Conservation (phyloP, 371 early-diverging fungal species). For the Mucor circinelloides region DNA sequence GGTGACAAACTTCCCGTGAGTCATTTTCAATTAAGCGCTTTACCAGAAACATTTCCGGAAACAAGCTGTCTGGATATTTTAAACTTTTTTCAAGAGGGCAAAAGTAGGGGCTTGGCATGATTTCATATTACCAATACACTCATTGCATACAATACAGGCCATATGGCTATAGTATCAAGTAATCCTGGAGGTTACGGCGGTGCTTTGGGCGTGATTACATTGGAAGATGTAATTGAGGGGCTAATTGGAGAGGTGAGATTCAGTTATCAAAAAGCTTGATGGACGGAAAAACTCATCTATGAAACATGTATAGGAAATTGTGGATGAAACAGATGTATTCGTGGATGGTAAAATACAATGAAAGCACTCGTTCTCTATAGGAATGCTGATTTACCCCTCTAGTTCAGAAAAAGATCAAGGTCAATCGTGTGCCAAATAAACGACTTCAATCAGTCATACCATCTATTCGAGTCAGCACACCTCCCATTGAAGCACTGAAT, state of each 20-base stretch:
- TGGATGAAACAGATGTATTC: constrained; percentile 94
- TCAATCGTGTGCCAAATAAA: background rate
- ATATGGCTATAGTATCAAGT: constrained; percentile 72
- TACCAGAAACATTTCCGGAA: constrained; percentile 73
- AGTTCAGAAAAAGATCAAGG: constrained; percentile 15
- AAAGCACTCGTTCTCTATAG: background rate
- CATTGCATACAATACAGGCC: constrained; percentile 31
- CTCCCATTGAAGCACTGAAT: background rate
- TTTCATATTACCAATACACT: no score
- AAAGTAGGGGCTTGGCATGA: constrained; percentile 60
- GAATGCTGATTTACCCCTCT: no score
- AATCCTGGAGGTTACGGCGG: constrained; percentile 46
- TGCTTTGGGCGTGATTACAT: constrained; percentile 88
- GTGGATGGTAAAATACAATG: constrained; percentile 60
- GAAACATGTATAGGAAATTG: constrained; percentile 61
- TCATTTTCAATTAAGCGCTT: constrained; percentile 65
- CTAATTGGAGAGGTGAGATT: constrained; percentile 71
- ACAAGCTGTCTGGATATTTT: constrained; percentile 90
- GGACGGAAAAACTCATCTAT: background rate
- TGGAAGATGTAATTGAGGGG: constrained; percentile 97
- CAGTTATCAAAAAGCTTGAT: background rate
- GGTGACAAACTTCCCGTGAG: constrained; percentile 73
- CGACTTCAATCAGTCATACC: background rate
- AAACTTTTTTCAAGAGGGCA: constrained; percentile 92
- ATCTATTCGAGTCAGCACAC: background rate